These are phyloP conservation scores for Dryas alaskensis DNA, from an alignment of 306 rosid species.

Conservation along the genomic window DNA sequence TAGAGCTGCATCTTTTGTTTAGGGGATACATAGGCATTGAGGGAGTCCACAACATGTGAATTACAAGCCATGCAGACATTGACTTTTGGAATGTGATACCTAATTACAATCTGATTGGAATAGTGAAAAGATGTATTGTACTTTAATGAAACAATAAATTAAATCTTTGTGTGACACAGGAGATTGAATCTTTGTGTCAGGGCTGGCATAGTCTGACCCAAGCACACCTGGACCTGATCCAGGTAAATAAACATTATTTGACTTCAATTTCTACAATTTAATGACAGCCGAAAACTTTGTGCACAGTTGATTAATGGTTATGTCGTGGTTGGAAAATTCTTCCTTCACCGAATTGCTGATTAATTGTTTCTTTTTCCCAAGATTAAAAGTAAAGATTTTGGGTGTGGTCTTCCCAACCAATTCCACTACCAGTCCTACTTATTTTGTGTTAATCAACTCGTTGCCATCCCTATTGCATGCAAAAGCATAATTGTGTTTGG, in stretches of 20 bases:
- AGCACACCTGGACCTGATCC: background rate
- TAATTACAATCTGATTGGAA: background rate
- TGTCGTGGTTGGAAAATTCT: background rate
- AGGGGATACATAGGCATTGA: background rate
- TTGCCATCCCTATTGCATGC: background rate
- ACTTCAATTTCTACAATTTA: background rate
- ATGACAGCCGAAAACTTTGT: background rate
- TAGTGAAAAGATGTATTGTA: constrained; percentile 1
- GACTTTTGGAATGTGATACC: background rate
- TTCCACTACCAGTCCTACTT: background rate
- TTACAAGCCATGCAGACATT: background rate
- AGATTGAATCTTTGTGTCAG: background rate
- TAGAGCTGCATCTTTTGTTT: background rate
- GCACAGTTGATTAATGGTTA: background rate
- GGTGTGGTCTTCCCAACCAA: background rate
- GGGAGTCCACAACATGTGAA: background rate
- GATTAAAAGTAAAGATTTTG: background rate
- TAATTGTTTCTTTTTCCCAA: background rate
- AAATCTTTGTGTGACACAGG: background rate
- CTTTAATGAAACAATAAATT: background rate
- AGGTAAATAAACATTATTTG: background rate
- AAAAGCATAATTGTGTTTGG: background rate
- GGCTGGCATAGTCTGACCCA: background rate
- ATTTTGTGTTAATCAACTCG: background rate
- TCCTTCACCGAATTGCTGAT: background rate